Evolutionary conservation across 192 early-diverging fungal species (phyloP).

Genomic region (Diversispora epigaea): DNA sequence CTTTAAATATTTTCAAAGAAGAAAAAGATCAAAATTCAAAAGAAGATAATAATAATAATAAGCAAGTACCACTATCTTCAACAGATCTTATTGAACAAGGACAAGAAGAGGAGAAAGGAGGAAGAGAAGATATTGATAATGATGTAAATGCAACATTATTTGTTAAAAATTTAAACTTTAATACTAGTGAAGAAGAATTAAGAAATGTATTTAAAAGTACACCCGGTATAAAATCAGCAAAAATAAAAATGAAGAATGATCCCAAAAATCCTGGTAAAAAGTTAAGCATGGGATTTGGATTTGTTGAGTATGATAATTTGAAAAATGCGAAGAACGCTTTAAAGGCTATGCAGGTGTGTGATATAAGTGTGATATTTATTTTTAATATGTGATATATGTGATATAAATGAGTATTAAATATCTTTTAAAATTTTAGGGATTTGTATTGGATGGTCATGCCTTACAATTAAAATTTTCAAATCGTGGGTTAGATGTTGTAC

Average conservation of each 20-base stretch:
- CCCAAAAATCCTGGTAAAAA: conserved; percentile 74
- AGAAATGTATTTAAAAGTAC: conserved; percentile 69
- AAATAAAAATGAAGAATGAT: conserved; percentile 83
- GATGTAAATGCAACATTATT: conserved; percentile 76
- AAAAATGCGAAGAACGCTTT: conserved; percentile 82
- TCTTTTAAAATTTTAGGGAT: conserved; percentile 43
- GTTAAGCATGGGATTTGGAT: conserved; percentile 97
- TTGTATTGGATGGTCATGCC: conserved; percentile 82
- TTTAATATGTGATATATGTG: no score
- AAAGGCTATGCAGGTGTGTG: conserved; percentile 76
- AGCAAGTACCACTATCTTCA: conserved; percentile 44
- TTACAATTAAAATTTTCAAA: conserved; percentile 92
- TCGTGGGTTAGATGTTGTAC: conserved; percentile 22
- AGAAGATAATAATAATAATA: conserved; percentile 39
- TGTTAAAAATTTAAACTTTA: conserved; percentile 95
- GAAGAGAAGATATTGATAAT: conserved; percentile 50
- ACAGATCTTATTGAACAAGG: conserved; percentile 46
- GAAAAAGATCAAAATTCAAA: conserved; percentile 39
- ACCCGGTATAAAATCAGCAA: conserved; percentile 79
- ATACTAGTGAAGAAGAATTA: conserved; percentile 80
- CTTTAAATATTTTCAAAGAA: conserved; percentile 72
- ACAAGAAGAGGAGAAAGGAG: conserved; percentile 35
- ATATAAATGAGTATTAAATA: not conserved
- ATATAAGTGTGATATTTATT: not conserved
- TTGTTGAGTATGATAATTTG: conserved; percentile 85